A percentile compares a stretch with the other conserved stretches of the same genome.
These are phyloP conservation scores for Ploettnerulaceae sp. DNA, from an alignment of 2,329 filamentous ascomycete genomes.

Conservation along the genomic window DNA sequence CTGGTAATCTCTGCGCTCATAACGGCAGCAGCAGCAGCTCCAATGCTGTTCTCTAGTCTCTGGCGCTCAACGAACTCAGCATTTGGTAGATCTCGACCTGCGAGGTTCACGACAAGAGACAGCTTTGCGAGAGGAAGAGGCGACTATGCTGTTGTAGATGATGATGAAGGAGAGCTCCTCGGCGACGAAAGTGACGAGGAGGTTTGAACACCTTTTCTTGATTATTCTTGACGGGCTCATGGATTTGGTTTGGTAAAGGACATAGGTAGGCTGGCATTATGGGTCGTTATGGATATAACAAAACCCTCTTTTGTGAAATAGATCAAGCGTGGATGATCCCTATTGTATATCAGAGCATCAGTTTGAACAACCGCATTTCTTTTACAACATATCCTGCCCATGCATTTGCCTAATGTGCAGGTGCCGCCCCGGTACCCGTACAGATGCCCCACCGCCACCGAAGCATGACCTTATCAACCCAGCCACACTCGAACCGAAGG, in stretches of 20 bases:
- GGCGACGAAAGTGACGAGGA: constrained; percentile 94
- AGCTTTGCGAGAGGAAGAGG: constrained; percentile 82
- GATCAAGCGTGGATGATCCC: constrained; percentile 1
- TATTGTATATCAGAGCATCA: constrained; percentile 7
- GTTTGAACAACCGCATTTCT: no score
- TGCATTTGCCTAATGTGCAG: no score
- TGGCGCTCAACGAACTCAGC: constrained; percentile 60
- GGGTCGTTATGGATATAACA: background rate
- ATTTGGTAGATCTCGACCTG: constrained; percentile 44
- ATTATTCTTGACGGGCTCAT: background rate
- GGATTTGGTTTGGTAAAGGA: background rate
- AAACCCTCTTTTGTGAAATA: background rate
- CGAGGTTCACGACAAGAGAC: constrained; percentile 75
- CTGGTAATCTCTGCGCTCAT: constrained; percentile 62
- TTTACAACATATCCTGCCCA: no score
- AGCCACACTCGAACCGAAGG: no score
- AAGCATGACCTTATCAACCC: no score
- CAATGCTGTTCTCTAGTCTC: constrained; percentile 65
- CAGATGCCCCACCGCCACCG: background rate
- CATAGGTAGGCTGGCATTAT: no score
- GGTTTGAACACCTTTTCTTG: constrained; percentile 40
- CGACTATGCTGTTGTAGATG: constrained; percentile 85
- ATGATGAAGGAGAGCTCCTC: constrained; percentile 89
- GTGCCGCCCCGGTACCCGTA: no score
- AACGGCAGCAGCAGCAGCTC: constrained; percentile 44